Evolutionary conservation across 257 asterid species (phyloP).

Genomic region (Solanum neorickii): DNA sequence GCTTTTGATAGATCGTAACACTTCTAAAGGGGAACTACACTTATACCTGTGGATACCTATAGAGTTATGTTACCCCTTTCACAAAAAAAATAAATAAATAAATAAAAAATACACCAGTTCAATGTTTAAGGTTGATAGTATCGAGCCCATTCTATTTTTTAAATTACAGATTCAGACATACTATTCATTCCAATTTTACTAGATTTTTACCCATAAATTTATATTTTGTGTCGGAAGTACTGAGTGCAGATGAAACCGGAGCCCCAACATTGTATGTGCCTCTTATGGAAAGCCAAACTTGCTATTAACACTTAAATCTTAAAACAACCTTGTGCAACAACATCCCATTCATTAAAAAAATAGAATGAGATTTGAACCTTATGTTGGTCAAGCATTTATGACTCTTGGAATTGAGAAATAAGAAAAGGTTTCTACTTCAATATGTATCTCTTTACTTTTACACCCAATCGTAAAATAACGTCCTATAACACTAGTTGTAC

Average conservation of each 20-base stretch:
- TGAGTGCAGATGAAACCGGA: neutral
- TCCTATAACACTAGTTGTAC: neutral
- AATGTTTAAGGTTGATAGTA: neutral
- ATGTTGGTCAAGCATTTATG: neutral
- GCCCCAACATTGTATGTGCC: neutral
- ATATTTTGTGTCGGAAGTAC: neutral
- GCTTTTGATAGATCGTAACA: neutral
- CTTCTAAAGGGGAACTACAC: neutral
- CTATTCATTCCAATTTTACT: neutral
- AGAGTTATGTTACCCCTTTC: neutral
- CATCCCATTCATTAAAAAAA: neutral
- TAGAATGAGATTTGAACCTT: neutral
- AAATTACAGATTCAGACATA: neutral
- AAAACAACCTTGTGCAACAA: neutral
- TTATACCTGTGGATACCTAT: neutral
- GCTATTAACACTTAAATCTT: neutral
- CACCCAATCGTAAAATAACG: neutral
- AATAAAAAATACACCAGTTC: neutral
- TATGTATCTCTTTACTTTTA: neutral
- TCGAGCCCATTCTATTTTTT: neutral
- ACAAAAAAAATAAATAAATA: neutral
- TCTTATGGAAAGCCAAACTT: neutral
- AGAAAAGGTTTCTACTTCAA: neutral
- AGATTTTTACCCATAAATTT: neutral
- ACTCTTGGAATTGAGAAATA: neutral